Evolutionary conservation across 2,329 filamentous ascomycete species (phyloP), one percentile per base, ranked within the genome.

Genomic region (Alternaria rosae): DNA sequence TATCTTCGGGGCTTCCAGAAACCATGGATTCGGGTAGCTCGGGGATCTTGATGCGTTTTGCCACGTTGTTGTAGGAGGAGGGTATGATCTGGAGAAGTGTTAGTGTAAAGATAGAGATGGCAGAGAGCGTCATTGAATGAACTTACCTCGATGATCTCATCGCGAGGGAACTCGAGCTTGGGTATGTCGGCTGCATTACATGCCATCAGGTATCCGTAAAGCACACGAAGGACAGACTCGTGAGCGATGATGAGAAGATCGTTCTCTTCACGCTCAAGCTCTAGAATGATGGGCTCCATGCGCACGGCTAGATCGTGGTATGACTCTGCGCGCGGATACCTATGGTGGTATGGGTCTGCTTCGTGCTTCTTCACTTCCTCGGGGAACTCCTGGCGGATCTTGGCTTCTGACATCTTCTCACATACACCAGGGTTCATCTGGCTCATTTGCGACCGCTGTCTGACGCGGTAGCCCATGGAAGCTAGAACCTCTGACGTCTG

Each of bases 261-360:
- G 69, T 96, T 97, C 72, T 97, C 92, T 82, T 99, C 95, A 44
- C 95, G 90, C 82, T 99, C 95, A 13, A 99, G 87, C 78, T 99
- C 95, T 28, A 99, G 87, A 75, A 99, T 99, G 74, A 99, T 97
- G 42, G 95, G 96, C 78, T 99, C 95, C 48, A 99, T 88, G 21
- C 95, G 92, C 62, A 99, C 95, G n/a, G 95, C 95, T 44, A 99
- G 89, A 76, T 99, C 95, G 78, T 99, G 95, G 80, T 99, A 99
- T 9, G 94, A 98, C 92, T 99, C 95, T 63, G 94, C 94, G 65
- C 95, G 87, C 8, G 95, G 95, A 76, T 97, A 99, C 41, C 95
- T 88, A 79, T 99, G 95, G 75, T 99, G 95, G 74, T 99, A 99
- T 1, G 95, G 95, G 78, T 99, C 95, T 53, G 91, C 84, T 69